phyloP scores from a whole-genome alignment of 202 grass and related monocot species.

The Schoenoplectus triqueter region DNA sequence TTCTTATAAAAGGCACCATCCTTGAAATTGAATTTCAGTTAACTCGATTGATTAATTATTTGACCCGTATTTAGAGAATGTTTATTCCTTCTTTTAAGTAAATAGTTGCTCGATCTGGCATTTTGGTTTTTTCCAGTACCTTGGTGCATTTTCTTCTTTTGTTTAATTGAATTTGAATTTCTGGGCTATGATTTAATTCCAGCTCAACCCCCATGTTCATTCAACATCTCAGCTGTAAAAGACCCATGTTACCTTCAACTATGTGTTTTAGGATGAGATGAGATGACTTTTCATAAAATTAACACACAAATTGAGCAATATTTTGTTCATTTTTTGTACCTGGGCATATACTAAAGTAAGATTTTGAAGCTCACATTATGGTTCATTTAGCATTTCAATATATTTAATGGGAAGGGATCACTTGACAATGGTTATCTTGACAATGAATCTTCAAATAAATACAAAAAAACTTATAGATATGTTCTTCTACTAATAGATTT shows the following conservation, averaged over 20 bases:
- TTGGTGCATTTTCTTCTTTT: too few relatives aligned
- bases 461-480: too few relatives aligned
- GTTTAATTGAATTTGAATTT: too few relatives aligned
- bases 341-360: neutral
- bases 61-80: too few relatives aligned
- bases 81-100: too few relatives aligned
- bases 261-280: neutral
- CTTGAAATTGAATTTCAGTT: neutral
- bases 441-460: too few relatives aligned
- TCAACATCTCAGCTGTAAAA: neutral
- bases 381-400: neutral
- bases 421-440: too few relatives aligned
- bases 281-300: neutral
- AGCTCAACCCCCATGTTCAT: neutral
- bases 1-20: neutral
- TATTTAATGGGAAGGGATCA: neutral
- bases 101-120: too few relatives aligned
- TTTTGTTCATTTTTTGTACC: neutral
- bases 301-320: neutral
- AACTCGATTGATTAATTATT: too few relatives aligned
- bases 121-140: too few relatives aligned
- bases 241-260: neutral
- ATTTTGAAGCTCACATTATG: neutral
- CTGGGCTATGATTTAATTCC: too few relatives aligned
- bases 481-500: too few relatives aligned